Percentiles rank a stretch among this genome's conserved stretches.
These are phyloP conservation scores for Talaromyces liani DNA, from an alignment of 495 filamentous ascomycete genomes.

Conservation along the genomic window DNA sequence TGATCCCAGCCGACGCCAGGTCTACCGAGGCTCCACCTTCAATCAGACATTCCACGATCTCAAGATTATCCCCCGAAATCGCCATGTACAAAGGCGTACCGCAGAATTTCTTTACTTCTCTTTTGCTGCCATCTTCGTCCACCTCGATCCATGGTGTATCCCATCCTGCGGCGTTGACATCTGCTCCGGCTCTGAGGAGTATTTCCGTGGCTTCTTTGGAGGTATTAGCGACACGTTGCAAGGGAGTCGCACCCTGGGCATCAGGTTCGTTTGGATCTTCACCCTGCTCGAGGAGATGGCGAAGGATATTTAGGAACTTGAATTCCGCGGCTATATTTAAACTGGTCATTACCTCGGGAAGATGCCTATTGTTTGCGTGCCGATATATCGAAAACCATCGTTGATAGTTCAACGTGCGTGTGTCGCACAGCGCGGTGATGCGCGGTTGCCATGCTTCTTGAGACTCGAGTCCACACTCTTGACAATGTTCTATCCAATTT, in stretches of 20 bases:
- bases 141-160: not conserved
- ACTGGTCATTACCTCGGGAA: not conserved
- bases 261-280: slow-evolving; percentile 1
- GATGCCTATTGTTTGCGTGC: not conserved
- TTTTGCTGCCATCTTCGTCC: not conserved
- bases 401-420: not conserved
- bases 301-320: not conserved
- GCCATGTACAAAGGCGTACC: slow-evolving; percentile 5
- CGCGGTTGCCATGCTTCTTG: slow-evolving; percentile 1
- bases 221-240: not conserved
- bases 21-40: not conserved
- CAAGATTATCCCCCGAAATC: not conserved
- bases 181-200: slow-evolving; percentile 3
- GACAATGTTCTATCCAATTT: slow-evolving; percentile 23
- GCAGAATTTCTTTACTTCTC: not conserved
- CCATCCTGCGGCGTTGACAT: not conserved
- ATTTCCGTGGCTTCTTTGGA: not conserved
- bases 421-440: not conserved
- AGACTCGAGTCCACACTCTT: slow-evolving; percentile 4
- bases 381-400: slow-evolving; percentile 3
- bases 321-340: not conserved
- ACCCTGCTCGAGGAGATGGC: not conserved
- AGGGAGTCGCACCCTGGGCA: not conserved
- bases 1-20: not conserved
- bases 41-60: not conserved